Percentiles rank a stretch among this genome's conserved stretches.
Evolutionary conservation across 2,329 filamentous ascomycete species (phyloP).

Genomic region (Alternaria ethzedia): DNA sequence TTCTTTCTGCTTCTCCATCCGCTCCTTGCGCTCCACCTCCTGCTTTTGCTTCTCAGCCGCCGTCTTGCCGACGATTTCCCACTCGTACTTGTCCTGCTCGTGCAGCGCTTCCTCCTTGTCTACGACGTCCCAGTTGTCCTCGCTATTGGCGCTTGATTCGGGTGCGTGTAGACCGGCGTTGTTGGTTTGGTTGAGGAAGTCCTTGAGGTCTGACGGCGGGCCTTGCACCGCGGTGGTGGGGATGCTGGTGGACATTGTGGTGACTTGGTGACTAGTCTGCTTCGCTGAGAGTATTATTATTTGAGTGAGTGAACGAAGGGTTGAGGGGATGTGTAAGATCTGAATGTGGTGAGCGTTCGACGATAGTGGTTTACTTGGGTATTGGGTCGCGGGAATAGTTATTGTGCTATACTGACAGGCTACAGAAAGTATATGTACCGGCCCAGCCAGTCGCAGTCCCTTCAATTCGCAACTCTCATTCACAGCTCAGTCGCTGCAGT

Average conservation of each 20-base stretch:
- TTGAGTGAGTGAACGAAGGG: background rate
- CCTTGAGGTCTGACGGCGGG: slow-evolving; percentile 3
- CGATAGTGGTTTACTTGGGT: background rate
- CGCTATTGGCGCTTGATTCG: background rate
- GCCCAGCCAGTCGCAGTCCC: background rate
- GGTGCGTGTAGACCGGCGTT: slow-evolving; percentile 4
- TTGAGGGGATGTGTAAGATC: accelerated
- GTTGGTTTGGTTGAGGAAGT: slow-evolving; percentile 7
- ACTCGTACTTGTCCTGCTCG: background rate
- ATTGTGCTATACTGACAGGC: background rate
- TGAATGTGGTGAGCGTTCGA: background rate
- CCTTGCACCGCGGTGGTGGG: background rate
- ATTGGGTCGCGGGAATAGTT: background rate
- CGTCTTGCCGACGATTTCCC: background rate
- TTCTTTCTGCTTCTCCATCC: background rate
- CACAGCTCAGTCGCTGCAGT: background rate
- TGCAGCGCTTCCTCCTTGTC: background rate
- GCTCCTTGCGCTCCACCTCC: background rate
- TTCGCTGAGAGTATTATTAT: accelerated
- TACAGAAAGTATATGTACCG: background rate
- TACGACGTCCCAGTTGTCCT: background rate
- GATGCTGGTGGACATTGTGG: background rate
- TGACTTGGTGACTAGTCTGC: background rate
- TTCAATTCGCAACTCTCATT: background rate
- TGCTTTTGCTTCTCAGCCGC: background rate